Evolutionary conservation across 352 stramenopile genomes (phyloP).

Genomic region (Saprolegnia diclina): DNA sequence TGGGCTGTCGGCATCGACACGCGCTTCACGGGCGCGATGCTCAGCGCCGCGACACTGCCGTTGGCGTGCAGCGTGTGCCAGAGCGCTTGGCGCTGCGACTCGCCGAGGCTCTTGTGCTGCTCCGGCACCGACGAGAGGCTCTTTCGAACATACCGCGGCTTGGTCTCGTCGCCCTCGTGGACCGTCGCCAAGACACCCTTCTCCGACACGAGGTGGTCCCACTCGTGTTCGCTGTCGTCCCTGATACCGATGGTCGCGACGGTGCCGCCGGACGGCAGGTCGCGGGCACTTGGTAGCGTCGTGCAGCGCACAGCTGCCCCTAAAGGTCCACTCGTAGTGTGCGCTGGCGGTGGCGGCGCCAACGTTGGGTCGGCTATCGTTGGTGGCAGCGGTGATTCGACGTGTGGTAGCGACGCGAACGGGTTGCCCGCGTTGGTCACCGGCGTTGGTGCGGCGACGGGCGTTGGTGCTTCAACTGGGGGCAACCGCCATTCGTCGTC

Average conservation of each 20-base stretch:
- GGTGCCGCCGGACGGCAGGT: neutral
- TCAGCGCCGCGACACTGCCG: neutral
- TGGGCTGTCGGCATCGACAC: neutral
- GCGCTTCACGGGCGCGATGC: slow-evolving; percentile 20
- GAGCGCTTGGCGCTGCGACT: slow-evolving; percentile 17
- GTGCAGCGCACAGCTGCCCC: neutral
- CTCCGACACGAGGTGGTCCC: neutral
- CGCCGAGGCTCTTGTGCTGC: slow-evolving; percentile 14
- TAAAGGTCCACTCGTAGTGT: too few species aligned
- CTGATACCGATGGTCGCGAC: neutral
- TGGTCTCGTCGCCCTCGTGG: neutral
- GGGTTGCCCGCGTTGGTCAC: neutral
- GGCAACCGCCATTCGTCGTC: neutral
- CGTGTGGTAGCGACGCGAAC: neutral
- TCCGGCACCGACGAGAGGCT: neutral
- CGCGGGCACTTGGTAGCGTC: neutral
- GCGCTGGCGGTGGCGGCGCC: neutral
- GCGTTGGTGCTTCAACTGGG: neutral
- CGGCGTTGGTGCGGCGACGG: neutral
- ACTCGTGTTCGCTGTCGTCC: slow-evolving; percentile 2
- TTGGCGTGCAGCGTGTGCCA: slow-evolving; percentile 16
- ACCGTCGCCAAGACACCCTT: neutral
- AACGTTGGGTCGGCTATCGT: neutral
- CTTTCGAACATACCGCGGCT: neutral
- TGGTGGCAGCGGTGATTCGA: neutral